Evolutionary conservation across 768 basidiomycete genomes (phyloP).

Genomic region (Trametes meyenii): DNA sequence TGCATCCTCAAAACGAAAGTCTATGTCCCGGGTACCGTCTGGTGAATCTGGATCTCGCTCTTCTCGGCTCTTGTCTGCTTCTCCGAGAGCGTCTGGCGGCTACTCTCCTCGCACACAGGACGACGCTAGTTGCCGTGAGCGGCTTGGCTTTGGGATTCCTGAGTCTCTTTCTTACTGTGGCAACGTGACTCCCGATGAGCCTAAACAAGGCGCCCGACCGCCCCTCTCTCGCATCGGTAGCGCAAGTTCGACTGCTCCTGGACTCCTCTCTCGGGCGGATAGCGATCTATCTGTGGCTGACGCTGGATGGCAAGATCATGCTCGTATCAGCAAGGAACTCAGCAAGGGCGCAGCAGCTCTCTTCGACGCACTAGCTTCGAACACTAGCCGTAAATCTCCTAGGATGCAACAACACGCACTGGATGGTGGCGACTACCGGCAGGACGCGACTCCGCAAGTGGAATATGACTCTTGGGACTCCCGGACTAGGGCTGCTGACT

Average conservation of each 20-base stretch:
- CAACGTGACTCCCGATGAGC: conserved; percentile 14
- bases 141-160: conserved; percentile 34
- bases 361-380: conserved; percentile 43
- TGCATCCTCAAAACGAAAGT: not conserved
- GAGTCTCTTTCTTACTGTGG: conserved; percentile 32
- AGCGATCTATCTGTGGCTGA: conserved; percentile 50
- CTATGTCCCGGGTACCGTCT: not conserved
- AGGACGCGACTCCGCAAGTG: conserved; percentile 10
- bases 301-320: conserved; percentile 7
- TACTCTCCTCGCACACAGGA: not conserved
- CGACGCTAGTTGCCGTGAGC: conserved; percentile 25
- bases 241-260: not conserved
- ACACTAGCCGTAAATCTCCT: not conserved
- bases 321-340: conserved; percentile 36
- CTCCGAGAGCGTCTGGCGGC: not conserved
- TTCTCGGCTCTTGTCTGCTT: conserved; percentile 1
- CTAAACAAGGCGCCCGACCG: conserved; percentile 8
- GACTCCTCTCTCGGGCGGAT: conserved; percentile 40
- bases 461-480: not conserved
- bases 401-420: not conserved
- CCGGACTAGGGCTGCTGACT: not conserved
- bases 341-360: conserved; percentile 54
- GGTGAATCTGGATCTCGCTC: not conserved
- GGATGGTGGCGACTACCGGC: not conserved
- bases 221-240: conserved; percentile 4